Base-by-base conservation (phyloP, 2,329 filamentous ascomycete species). In the Arachnomyces sp. region DNA sequence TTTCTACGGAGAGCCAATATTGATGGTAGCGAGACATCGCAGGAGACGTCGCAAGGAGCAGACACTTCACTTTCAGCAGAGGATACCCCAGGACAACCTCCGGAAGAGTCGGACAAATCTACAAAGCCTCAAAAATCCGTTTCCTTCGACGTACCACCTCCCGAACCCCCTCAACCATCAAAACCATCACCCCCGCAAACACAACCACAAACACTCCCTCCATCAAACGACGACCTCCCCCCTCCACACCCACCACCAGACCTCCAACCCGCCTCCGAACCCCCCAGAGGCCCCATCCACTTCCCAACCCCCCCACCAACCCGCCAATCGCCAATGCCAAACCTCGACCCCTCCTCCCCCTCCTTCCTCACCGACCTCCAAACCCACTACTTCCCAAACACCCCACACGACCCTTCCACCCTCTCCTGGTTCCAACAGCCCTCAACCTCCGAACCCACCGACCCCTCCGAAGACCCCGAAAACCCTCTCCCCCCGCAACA, bases 311-410 rank as follows among this genome's bases (percentile, higher is more conserved):
- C 67, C 15, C 55, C 68, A 42, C 20, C 5, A 25, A 49, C 66
- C 50, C 48, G 65, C 51, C 28, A 71, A 60, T 51, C 71, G 15
- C 61, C 73, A 2, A 63, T 64, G 54, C 83, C 84, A 8, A 81
- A 87, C 43, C 81, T 96, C 47, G 86, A 96, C 59, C 88, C 89
- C 0, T 71, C 77, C 29, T 85, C 89, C 43, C 82, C 85, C 0
- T 73, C 86, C 55, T 96, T 96, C 66, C 79, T 96, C 43, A 66
- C 77, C 34, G 82, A 85, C 42, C 77, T 98, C 4, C 89, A 94
- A 70, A 67, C 79, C 15, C 94, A 95, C 62, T 98, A 94, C 73
- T 98, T 95, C 64, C 89, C 92, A 9, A 77, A 80, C 46, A 80
- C 94, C 1, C 79, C 89, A 2, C 79, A 88, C 40, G 86, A 95